Percentiles rank a stretch among this genome's conserved stretches.
These are phyloP conservation scores for Pythium insidiosum DNA, from an alignment of 352 stramenopile genomes.

Conservation along the genomic window DNA sequence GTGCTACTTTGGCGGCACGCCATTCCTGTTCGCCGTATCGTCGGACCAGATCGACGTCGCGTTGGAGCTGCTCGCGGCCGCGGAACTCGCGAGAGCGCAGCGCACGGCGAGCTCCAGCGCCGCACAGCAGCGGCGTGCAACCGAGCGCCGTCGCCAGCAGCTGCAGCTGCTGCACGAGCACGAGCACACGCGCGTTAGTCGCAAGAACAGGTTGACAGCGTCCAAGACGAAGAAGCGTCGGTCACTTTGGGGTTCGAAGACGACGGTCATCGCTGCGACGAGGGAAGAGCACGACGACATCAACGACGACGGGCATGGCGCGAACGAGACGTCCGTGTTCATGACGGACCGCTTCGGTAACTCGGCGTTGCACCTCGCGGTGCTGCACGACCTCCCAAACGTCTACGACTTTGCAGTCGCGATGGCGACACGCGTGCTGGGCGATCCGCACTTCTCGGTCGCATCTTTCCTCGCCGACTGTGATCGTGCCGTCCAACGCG, in stretches of 20 bases:
- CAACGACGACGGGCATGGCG: conserved; percentile 1
- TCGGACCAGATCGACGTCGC: conserved; percentile 46
- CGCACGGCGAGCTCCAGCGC: neutral
- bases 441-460: neutral
- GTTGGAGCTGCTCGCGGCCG: conserved; percentile 24
- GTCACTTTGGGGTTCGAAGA: neutral
- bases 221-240: conserved; percentile 2
- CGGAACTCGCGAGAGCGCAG: conserved; percentile 13
- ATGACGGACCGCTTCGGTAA: conserved; percentile 47
- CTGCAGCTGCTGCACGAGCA: conserved; percentile 7
- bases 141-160: neutral
- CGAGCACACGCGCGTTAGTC: conserved; percentile 3
- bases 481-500: too few species aligned
- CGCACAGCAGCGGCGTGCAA: neutral
- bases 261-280: neutral
- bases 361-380: conserved; percentile 49
- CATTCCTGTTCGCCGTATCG: conserved; percentile 45
- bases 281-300: neutral
- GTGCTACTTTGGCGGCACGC: conserved; percentile 58
- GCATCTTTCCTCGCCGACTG: too few species aligned
- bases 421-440: conserved; percentile 32
- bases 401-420: conserved; percentile 52
- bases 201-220: too few species aligned
- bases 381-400: conserved; percentile 42
- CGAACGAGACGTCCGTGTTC: conserved; percentile 28